A percentile compares a stretch with the other conserved stretches of the same genome.
Evolutionary conservation across 2,329 filamentous ascomycete genomes (phyloP).

Genomic region (Cytospora piceae): DNA sequence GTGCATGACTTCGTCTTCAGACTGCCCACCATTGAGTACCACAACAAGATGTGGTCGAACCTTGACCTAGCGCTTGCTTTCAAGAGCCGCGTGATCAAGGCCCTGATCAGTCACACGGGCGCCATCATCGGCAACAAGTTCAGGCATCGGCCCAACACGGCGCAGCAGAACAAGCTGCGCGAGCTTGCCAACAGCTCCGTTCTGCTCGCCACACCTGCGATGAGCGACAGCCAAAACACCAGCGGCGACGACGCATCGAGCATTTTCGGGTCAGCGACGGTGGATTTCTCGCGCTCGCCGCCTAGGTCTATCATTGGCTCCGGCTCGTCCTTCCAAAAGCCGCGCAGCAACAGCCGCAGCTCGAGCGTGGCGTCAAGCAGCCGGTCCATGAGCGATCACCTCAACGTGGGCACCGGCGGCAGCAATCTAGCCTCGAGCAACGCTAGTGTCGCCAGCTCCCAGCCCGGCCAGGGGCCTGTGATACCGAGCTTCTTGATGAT

Average conservation of each 20-base stretch:
- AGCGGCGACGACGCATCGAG: slow-evolving; percentile 63
- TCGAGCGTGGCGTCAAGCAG: slow-evolving; percentile 56
- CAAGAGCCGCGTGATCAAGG: slow-evolving; percentile 93
- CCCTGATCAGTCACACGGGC: slow-evolving; percentile 91
- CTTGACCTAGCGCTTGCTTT: slow-evolving; percentile 89
- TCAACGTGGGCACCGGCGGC: slow-evolving; percentile 24
- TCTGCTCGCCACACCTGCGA: slow-evolving; percentile 54
- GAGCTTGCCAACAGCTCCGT: slow-evolving; percentile 82
- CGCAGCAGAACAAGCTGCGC: slow-evolving; percentile 77
- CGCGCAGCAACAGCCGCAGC: slow-evolving; percentile 53
- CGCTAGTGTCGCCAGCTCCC: slow-evolving; percentile 35
- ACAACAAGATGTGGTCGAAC: slow-evolving; percentile 99
- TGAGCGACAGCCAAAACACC: slow-evolving; percentile 45
- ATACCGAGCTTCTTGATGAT: slow-evolving; percentile 51
- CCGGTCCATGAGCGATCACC: slow-evolving; percentile 44
- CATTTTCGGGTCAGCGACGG: slow-evolving; percentile 54
- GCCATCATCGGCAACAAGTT: slow-evolving; percentile 98
- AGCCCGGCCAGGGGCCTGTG: slow-evolving; percentile 32
- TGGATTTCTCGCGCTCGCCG: slow-evolving; percentile 64
- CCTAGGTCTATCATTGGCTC: slow-evolving; percentile 57
- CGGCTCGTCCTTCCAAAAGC: slow-evolving; percentile 51
- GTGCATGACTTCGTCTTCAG: slow-evolving; percentile 98
- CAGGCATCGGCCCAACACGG: slow-evolving; percentile 80
- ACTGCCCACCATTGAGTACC: slow-evolving; percentile 90
- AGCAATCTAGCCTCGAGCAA: slow-evolving; percentile 29